Base-by-base conservation (phyloP, 495 filamentous ascomycete species). In the Trichocladium uniseriatum region DNA sequence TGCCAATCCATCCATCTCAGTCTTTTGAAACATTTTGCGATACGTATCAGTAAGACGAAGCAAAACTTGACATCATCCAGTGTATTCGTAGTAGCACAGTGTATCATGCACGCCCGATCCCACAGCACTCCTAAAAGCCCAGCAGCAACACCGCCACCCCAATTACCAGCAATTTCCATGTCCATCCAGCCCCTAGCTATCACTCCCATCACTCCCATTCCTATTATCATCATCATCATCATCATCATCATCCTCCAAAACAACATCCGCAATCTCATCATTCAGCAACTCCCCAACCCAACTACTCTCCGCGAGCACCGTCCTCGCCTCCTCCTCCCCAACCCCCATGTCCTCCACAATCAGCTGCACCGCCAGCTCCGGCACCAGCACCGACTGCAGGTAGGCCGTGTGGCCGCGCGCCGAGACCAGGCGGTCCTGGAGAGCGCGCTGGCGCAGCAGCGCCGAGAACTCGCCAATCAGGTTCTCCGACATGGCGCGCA, bases 271-370 rank as follows among this genome's bases (percentile, higher is more conserved):
- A 27, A 74, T 61, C 58, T 82, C 79, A 49, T 83, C 79, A 58
- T 94, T 79, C 45, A 96, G 49, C 47, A 86, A 69, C 54, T 89
- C 79, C 10, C 91, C 91, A 13, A 96, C 64, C n/a, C 78, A 77
- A 20, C 76, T 75, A 60, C 87, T 95, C 24, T 90, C 84, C 8
- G 72, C 62, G 56, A 97, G 55, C 18, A 95, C 80, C 44, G 69
- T 61, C 57, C 83, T 73, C 14, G 89, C 88, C 52, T 73, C 62
- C 38, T 79, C 78, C 45, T 78, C 78, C 6, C 67, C 66, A n/a
- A 84, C 75, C 0, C 64, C 59, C 85, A 96, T 86, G 59, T 98
- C 92, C 53, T 95, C 84, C 71, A 78, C 85, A 21, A 97, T 83
- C 15, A 98, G 73, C 53, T 69, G 66, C 2, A 87, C 72, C 5